Evolutionary conservation across 2,329 filamentous ascomycete species (phyloP).

Genomic region (Fusarium sp.): DNA sequence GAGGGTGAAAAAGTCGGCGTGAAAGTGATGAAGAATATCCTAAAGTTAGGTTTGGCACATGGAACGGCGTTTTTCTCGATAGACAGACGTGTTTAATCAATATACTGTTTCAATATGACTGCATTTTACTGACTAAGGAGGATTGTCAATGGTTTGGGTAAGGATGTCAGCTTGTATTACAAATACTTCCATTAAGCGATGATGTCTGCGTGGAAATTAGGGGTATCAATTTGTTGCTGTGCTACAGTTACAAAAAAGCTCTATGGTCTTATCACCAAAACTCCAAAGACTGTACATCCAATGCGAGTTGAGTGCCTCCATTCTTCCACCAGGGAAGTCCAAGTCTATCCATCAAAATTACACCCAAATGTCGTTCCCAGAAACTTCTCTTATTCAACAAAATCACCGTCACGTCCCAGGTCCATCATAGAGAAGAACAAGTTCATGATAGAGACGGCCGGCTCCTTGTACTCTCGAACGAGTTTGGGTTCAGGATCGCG

Average conservation of each 20-base stretch:
- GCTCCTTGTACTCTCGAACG: neutral
- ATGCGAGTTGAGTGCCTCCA: neutral
- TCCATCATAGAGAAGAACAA: neutral
- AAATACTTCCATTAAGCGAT: neutral
- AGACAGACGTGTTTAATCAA: constrained; percentile 34
- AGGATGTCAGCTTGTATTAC: neutral
- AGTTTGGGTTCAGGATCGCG: neutral
- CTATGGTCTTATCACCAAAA: neutral
- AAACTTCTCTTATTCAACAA: neutral
- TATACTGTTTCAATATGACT: constrained; percentile 15
- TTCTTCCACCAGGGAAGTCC: neutral
- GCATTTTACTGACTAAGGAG: neutral
- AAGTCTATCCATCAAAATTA: neutral
- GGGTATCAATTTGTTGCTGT: neutral
- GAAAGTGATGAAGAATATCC: constrained; percentile 34
- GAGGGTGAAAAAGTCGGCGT: constrained; percentile 52
- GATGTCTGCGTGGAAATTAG: neutral
- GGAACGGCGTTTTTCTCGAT: constrained; percentile 42
- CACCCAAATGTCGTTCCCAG: neutral
- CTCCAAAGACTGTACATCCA: neutral
- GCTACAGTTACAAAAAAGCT: neutral
- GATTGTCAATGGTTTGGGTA: neutral
- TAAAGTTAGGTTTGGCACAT: constrained; percentile 27
- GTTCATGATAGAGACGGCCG: neutral
- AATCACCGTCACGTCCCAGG: neutral